These are phyloP conservation scores for Vicia sativa DNA, from an alignment of 306 rosid species.

Conservation along the genomic window DNA sequence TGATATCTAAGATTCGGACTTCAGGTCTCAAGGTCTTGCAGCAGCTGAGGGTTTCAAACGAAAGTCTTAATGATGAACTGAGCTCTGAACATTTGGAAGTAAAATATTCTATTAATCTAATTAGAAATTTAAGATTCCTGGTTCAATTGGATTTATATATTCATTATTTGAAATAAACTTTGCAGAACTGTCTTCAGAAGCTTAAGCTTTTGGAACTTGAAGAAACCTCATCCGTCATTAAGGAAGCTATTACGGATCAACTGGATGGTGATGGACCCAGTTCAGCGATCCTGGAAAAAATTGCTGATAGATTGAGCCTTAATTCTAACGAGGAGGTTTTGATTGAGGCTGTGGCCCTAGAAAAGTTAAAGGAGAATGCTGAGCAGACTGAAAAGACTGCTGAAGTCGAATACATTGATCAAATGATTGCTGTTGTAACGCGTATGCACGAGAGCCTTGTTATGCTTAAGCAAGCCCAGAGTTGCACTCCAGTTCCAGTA, in stretches of 20 bases:
- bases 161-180: slow-evolving; percentile 27
- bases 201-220: slow-evolving; percentile 67
- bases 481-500: slow-evolving; percentile 72
- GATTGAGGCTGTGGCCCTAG: slow-evolving; percentile 89
- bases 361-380: slow-evolving; percentile 83
- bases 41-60: slow-evolving; percentile 60
- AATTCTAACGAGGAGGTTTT: slow-evolving; percentile 77
- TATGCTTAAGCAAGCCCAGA: slow-evolving; percentile 64
- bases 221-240: slow-evolving; percentile 54
- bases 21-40: slow-evolving; percentile 58
- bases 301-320: slow-evolving; percentile 66
- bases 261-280: slow-evolving; percentile 63
- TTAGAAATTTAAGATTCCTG: slow-evolving; percentile 3
- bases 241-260: slow-evolving; percentile 64
- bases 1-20: slow-evolving; percentile 58
- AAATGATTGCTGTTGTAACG: slow-evolving; percentile 63
- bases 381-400: slow-evolving; percentile 73
- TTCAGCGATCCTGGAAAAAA: slow-evolving; percentile 63
- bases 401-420: slow-evolving; percentile 78
- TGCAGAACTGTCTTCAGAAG: slow-evolving; percentile 76
- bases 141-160: slow-evolving; percentile 25
- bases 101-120: slow-evolving; percentile 34
- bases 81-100: slow-evolving; percentile 69
- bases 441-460: slow-evolving; percentile 68
- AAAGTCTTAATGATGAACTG: slow-evolving; percentile 58